A percentile compares a stretch with the other conserved stretches of the same genome.
phyloP scores from a whole-genome alignment of 139 green algal species.

The Chlamydomonas urium region DNA sequence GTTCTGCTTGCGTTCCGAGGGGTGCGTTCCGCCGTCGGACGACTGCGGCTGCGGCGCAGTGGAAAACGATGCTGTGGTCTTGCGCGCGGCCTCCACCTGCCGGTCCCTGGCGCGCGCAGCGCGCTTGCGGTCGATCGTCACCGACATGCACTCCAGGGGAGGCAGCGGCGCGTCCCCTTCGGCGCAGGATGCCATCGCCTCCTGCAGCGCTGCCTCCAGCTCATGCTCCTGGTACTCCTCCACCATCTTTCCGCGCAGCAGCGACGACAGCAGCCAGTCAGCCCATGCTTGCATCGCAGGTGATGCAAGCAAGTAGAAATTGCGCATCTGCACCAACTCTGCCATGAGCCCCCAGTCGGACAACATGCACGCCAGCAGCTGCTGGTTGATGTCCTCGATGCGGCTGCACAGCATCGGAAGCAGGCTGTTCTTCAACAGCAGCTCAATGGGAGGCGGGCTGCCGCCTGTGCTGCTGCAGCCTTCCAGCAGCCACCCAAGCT shows the following conservation, averaged over 20 bases:
- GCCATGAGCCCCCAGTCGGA: constrained; percentile 24
- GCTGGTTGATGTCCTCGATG: constrained; percentile 11
- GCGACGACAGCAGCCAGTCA: not conserved
- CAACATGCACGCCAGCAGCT: constrained; percentile 22
- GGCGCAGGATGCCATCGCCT: no score
- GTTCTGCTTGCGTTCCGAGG: not conserved
- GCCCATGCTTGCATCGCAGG: constrained; percentile 21
- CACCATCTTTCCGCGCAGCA: constrained; percentile 2
- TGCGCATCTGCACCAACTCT: constrained; percentile 16
- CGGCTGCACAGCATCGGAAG: not conserved
- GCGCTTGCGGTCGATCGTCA: constrained; percentile 1
- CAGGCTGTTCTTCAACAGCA: constrained; percentile 17
- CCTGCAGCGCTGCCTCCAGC: constrained; percentile 21
- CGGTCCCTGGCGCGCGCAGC: not conserved
- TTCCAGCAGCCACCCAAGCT: constrained; percentile 24
- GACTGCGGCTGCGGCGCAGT: not conserved
- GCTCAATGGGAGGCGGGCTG: constrained; percentile 6
- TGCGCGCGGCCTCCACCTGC: constrained; percentile 6
- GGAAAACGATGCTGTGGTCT: not conserved
- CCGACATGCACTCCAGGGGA: not conserved
- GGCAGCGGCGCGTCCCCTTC: not conserved
- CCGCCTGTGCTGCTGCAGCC: not conserved
- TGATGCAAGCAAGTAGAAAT: constrained; percentile 27
- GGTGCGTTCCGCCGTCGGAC: not conserved
- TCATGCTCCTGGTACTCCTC: constrained; percentile 26